Base-by-base conservation (phyloP, 192 early-diverging fungal genomes). In the Chytriomyces sp. region DNA sequence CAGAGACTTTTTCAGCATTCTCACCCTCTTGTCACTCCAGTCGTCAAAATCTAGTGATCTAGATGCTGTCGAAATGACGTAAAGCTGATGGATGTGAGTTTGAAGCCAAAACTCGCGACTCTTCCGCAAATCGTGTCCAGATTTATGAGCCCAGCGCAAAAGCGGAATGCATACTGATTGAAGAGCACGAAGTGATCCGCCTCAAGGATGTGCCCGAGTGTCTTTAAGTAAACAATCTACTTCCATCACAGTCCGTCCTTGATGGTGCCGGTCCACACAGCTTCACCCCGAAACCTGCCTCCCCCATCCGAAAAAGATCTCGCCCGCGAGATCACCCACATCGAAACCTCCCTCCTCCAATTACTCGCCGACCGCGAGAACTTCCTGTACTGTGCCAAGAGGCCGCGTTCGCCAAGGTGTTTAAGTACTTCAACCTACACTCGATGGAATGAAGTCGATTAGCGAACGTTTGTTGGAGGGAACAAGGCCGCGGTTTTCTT, bases 121-220 rank as follows among this genome's bases (percentile, higher is more conserved):
- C n/a, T 52, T 32, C n/a, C 54, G 49, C 5, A 61, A 72, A 14
- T 31, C 12, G 63, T 52, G n/a, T 54, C 33, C 56, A 80, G 77
- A 58, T 88, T 12, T 88, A 80, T 70, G 95, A 97, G 77, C 95
- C 95, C 2, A 89, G 89, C 31, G 94, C 93, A 78, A 81, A 98
- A 52, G 91, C 85, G 30, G 91, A 88, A 49, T 87, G 92, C 59
- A 89, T 95, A 87, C 88, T 98, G 86, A 99, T 96, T 4, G 92
- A 94, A 49, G 80, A 84, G 56, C 96, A 99, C 73, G 93, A 98
- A 73, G 82, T 87, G 3, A 97, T 99, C 70, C 90, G 94, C 32
- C 75, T 88, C 3, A 84, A 84, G 30, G 95, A 99, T 64, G 81
- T 99, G 0, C 97, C 97, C 8, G 97, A 99, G 75, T 88, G 97